These are phyloP conservation scores for Pisolithus tinctorius DNA, from an alignment of 768 basidiomycete species.

Conservation along the genomic window DNA sequence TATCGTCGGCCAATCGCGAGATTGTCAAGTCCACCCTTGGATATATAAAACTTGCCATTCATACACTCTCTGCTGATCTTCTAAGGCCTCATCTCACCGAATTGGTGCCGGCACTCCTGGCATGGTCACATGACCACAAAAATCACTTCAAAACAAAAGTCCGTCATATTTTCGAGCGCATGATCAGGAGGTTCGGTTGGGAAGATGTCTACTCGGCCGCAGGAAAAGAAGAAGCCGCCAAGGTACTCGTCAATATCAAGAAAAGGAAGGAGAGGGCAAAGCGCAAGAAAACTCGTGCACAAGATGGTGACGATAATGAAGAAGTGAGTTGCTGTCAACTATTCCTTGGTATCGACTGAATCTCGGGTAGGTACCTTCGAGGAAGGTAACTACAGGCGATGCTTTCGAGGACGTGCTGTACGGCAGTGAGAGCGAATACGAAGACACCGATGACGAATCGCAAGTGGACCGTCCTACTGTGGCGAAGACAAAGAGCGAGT, in stretches of 20 bases:
- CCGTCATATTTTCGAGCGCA: constrained; percentile 92
- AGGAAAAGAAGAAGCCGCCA: constrained; percentile 74
- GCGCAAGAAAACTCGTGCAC: constrained; percentile 65
- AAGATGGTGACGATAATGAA: constrained; percentile 54
- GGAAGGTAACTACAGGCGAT: constrained; percentile 60
- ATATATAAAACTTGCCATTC: constrained; percentile 88
- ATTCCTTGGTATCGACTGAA: constrained; percentile 6
- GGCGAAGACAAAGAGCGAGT: constrained; percentile 32
- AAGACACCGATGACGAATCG: constrained; percentile 61
- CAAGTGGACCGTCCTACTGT: constrained; percentile 22
- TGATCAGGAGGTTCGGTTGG: constrained; percentile 87
- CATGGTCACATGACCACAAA: constrained; percentile 96
- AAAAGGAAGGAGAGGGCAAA: constrained; percentile 93
- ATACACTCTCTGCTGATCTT: constrained; percentile 67
- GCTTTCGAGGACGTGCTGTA: constrained; percentile 98
- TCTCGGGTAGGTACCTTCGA: constrained; percentile 32
- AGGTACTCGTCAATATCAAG: constrained; percentile 90
- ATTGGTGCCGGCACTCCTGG: constrained; percentile 78
- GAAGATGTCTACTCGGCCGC: constrained; percentile 73
- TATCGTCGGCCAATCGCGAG: constrained; percentile 92
- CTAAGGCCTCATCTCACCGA: constrained; percentile 70
- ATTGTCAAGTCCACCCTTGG: constrained; percentile 96
- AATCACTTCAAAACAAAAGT: constrained; percentile 99
- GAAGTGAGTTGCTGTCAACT: constrained; percentile 27
- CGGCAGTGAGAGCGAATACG: constrained; percentile 89